These are phyloP conservation scores for Breynia disticha DNA, from an alignment of 441 rosid species.

Conservation along the genomic window DNA sequence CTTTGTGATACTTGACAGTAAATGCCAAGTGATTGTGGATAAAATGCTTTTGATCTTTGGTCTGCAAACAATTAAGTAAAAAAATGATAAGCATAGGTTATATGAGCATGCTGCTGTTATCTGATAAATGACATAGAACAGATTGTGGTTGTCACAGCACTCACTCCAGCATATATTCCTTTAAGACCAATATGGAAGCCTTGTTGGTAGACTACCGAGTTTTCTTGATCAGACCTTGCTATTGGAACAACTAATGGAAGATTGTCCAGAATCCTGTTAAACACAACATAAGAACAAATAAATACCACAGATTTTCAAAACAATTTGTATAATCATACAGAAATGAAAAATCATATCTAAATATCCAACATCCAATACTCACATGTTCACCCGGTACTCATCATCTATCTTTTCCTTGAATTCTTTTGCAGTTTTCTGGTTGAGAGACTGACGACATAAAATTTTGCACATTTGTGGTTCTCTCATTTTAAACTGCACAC, in stretches of 20 bases:
- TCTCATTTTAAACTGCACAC: conserved; percentile 85
- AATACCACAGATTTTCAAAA: too few relatives aligned
- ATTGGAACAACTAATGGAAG: conserved; percentile 83
- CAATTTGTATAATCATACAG: too few relatives aligned
- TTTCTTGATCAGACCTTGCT: conserved; percentile 52
- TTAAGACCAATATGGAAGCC: conserved; percentile 77
- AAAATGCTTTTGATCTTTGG: conserved; percentile 69
- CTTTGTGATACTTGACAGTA: conserved; percentile 68
- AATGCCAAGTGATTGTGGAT: conserved; percentile 80
- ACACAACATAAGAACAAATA: conserved; percentile 5
- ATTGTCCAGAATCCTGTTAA: conserved; percentile 90
- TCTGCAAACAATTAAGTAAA: conserved; percentile 30
- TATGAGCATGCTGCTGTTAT: conserved; percentile 1
- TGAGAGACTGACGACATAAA: conserved; percentile 49
- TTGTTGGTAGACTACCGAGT: conserved; percentile 57
- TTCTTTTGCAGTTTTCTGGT: conserved; percentile 49
- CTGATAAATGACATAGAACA: neutral
- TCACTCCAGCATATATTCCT: conserved; percentile 74
- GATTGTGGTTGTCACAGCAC: conserved; percentile 18
- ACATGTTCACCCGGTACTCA: conserved; percentile 87
- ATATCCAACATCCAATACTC: conserved; percentile 18
- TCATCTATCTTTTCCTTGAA: conserved; percentile 78
- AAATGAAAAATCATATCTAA: too few relatives aligned
- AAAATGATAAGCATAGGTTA: conserved; percentile 8
- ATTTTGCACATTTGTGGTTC: conserved; percentile 71